A percentile compares a stretch with the other conserved stretches of the same genome.
Evolutionary conservation across 768 basidiomycete genomes (phyloP).

Genomic region (Kwoniella heveanensis): DNA sequence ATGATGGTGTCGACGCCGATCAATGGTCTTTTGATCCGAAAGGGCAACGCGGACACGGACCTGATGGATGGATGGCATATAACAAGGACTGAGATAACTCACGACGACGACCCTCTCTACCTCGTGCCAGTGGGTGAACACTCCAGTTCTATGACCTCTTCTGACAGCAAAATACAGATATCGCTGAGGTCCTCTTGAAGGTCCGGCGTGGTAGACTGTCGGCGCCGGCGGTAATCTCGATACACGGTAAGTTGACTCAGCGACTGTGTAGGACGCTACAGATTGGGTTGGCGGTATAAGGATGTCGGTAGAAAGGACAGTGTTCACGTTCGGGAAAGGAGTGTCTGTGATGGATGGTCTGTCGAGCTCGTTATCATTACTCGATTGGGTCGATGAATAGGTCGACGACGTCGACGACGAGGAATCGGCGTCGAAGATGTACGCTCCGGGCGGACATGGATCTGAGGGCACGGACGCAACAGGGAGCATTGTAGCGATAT

Average conservation of each 20-base stretch:
- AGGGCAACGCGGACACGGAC: too few relatives aligned
- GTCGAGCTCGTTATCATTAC: background rate
- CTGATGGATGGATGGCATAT: background rate
- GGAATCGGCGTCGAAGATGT: conserved; percentile 2
- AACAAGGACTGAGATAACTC: too few relatives aligned
- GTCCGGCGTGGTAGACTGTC: conserved; percentile 20
- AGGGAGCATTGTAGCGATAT: conserved; percentile 12
- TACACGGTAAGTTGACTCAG: conserved; percentile 14
- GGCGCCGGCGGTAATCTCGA: conserved; percentile 20
- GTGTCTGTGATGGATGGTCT: conserved; percentile 6
- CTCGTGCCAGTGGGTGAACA: conserved; percentile 44
- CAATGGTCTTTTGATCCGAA: background rate
- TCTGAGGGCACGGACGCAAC: background rate
- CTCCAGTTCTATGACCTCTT: conserved; percentile 37
- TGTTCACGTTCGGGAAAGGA: conserved; percentile 11
- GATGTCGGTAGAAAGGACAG: conserved; percentile 14
- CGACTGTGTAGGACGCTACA: conserved; percentile 12
- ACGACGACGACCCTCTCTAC: conserved; percentile 46
- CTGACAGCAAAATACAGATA: conserved; percentile 45
- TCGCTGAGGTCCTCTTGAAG: conserved; percentile 23
- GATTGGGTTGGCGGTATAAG: conserved; percentile 9
- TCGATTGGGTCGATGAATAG: too few relatives aligned
- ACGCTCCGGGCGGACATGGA: conserved; percentile 14
- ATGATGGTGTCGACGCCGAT: background rate
- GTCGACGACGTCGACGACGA: background rate